Evolutionary conservation across 2,329 filamentous ascomycete species (phyloP).

Genomic region (Xylaria polymorpha): DNA sequence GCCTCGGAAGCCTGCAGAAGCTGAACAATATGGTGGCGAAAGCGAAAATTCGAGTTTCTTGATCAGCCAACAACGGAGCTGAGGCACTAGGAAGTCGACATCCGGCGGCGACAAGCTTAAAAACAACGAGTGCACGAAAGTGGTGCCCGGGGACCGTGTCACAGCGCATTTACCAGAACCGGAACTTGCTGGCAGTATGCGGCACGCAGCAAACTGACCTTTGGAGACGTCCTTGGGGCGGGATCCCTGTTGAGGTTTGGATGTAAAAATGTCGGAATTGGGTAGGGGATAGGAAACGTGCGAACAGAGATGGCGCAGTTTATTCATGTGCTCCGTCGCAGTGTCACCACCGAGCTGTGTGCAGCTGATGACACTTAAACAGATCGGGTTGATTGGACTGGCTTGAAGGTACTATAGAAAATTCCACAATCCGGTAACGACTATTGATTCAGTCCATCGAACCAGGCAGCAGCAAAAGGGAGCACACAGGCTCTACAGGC

Average conservation of each 20-base stretch:
- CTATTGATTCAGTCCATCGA: conserved; percentile 18
- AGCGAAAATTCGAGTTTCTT: conserved; percentile 9
- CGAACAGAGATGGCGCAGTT: conserved; percentile 13
- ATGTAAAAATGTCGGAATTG: conserved; percentile 15
- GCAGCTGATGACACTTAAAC: conserved; percentile 25
- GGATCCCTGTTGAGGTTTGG: conserved; percentile 9
- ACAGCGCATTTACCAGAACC: conserved; percentile 11
- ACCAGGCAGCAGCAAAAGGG: conserved; percentile 26
- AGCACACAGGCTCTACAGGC: conserved; percentile 40
- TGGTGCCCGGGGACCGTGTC: not conserved
- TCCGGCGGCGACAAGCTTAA: conserved; percentile 17
- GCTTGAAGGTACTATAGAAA: conserved; percentile 12
- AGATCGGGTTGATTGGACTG: conserved; percentile 3
- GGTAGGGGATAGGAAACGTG: conserved; percentile 11
- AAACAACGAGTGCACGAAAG: not conserved
- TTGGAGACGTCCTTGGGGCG: not conserved
- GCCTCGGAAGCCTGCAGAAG: conserved; percentile 35
- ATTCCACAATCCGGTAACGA: conserved; percentile 24
- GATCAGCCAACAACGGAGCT: conserved; percentile 7
- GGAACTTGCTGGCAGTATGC: conserved; percentile 12
- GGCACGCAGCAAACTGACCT: conserved; percentile 2
- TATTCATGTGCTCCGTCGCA: conserved; percentile 15
- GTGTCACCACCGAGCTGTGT: conserved; percentile 25
- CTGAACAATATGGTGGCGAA: conserved; percentile 9
- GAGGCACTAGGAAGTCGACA: conserved; percentile 9